Conservation (phyloP, 345 rosid species). For the Brassica incana region DNA sequence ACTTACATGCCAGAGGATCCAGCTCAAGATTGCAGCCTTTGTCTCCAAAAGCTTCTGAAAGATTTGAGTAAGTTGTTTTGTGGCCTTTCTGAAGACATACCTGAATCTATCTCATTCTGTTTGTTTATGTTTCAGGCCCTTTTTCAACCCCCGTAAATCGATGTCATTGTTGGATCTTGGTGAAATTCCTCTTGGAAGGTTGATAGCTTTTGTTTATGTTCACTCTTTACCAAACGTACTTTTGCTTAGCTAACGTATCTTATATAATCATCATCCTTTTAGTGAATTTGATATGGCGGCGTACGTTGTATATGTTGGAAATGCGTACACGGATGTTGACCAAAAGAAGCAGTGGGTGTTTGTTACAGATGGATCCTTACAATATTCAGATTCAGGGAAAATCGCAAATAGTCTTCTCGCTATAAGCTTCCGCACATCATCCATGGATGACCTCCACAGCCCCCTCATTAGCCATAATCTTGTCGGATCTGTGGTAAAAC, state of each 20-base stretch:
- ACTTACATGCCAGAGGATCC: constrained; percentile 81
- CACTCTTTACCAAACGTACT: neutral
- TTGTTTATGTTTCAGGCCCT: constrained; percentile 55
- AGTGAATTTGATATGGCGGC: constrained; percentile 92
- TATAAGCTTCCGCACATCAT: constrained; percentile 71
- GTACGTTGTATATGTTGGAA: constrained; percentile 71
- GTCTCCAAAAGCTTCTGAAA: constrained; percentile 47
- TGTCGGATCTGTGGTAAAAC: constrained; percentile 68
- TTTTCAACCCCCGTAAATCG: constrained; percentile 73
- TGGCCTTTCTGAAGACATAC: constrained; percentile 15
- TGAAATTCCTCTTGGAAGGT: constrained; percentile 81
- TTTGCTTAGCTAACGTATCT: neutral
- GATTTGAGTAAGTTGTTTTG: constrained; percentile 54
- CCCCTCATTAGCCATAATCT: constrained; percentile 64
- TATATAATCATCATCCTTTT: constrained; percentile 10
- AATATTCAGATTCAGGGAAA: constrained; percentile 43
- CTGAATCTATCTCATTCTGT: constrained; percentile 22
- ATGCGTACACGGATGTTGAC: constrained; percentile 51
- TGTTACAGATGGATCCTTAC: constrained; percentile 70
- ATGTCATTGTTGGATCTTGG: constrained; percentile 60
- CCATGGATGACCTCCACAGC: constrained; percentile 46
- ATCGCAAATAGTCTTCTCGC: constrained; percentile 67
- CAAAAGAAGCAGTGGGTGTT: constrained; percentile 90
- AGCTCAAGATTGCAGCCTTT: constrained; percentile 63
- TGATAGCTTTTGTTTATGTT: constrained; percentile 11